Percentiles rank a stretch among this genome's conserved stretches.
phyloP scores from a whole-genome alignment of 1,139 yeast genomes.

The Saccharomyces hybrid region DNA sequence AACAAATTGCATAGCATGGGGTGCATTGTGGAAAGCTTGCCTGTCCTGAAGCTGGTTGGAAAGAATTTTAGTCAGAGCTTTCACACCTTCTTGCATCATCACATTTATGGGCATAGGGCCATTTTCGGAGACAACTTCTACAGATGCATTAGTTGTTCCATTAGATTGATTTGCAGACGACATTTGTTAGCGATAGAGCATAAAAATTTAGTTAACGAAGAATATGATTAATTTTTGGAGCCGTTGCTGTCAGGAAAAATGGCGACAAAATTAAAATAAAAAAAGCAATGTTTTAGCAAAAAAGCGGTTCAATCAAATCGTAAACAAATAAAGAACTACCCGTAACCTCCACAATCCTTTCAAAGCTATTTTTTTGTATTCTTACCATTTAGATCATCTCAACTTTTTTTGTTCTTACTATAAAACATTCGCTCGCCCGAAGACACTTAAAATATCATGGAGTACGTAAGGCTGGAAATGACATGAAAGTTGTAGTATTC shows the following conservation, averaged over 20 bases:
- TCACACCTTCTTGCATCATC: conserved; percentile 32
- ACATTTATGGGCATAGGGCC: conserved; percentile 28
- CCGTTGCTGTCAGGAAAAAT: neutral
- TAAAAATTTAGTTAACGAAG: neutral
- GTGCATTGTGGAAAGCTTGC: conserved; percentile 14
- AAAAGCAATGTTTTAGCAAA: neutral
- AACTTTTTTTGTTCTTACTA: neutral
- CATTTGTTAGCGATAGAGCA: neutral
- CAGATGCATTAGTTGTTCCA: conserved; percentile 15
- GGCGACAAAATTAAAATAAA: neutral
- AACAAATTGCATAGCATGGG: conserved; percentile 23
- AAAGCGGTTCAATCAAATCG: too few relatives aligned
- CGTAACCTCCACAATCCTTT: too few relatives aligned
- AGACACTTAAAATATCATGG: neutral
- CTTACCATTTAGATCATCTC: neutral
- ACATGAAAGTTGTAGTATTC: neutral
- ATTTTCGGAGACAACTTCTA: conserved; percentile 24
- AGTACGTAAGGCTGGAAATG: neutral
- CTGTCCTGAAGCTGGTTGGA: conserved; percentile 25
- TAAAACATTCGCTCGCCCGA: neutral
- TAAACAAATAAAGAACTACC: too few relatives aligned
- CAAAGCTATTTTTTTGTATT: neutral
- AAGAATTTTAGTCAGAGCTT: conserved; percentile 26
- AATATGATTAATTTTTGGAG: neutral
- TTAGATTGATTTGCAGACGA: conserved; percentile 1